These are phyloP conservation scores for Cruciata laevipes DNA, from an alignment of 257 asterid species.

Conservation along the genomic window DNA sequence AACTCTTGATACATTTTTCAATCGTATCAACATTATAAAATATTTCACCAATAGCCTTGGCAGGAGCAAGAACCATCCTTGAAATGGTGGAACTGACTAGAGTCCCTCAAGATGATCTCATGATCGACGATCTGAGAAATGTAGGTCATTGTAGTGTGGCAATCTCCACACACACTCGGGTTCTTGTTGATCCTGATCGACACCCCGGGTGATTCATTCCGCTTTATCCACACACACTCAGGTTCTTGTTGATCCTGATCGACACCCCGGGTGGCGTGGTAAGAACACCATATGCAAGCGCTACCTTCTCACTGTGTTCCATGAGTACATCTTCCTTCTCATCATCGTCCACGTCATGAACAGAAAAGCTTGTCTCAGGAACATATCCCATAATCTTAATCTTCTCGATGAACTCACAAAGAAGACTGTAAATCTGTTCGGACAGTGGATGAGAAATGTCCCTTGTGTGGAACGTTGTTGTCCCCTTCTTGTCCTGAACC, in stretches of 20 bases:
- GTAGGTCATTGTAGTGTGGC: constrained; percentile 60
- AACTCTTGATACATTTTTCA: too few relatives aligned
- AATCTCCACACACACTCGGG: constrained; percentile 86
- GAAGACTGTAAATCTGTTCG: constrained; percentile 45
- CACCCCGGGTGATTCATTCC: too few relatives aligned
- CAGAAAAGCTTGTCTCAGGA: constrained; percentile 82
- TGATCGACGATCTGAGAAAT: constrained; percentile 65
- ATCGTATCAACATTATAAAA: too few relatives aligned
- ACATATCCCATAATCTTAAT: constrained; percentile 72
- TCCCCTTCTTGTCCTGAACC: constrained; percentile 81
- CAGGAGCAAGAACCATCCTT: constrained; percentile 85
- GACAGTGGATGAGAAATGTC: constrained; percentile 80
- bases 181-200: constrained; percentile 89
- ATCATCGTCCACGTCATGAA: constrained; percentile 95
- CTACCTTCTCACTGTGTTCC: constrained; percentile 94
- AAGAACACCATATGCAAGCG: constrained; percentile 81
- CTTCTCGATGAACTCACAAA: constrained; percentile 50
- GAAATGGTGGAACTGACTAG: constrained; percentile 92
- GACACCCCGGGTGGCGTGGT: constrained; percentile 60
- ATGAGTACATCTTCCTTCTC: constrained; percentile 68
- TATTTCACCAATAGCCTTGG: constrained; percentile 69
- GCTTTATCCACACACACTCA: too few relatives aligned
- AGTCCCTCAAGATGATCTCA: constrained; percentile 73
- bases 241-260: too few relatives aligned
- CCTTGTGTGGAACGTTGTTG: constrained; percentile 62